These are phyloP conservation scores for Dunaliella salina DNA, from an alignment of 163 green algal genomes.

Conservation along the genomic window DNA sequence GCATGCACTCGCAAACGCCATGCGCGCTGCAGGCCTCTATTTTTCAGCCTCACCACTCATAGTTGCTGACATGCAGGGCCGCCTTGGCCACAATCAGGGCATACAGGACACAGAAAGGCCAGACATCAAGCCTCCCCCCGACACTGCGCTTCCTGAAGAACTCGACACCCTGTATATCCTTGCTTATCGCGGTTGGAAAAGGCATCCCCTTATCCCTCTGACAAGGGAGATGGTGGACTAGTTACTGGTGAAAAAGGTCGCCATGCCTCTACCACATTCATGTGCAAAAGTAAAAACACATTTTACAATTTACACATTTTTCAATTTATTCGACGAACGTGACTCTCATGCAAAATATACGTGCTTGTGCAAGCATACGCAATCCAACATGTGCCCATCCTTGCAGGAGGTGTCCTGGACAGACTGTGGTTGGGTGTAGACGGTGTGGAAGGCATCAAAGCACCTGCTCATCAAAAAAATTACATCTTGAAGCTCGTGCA, in stretches of 20 bases:
- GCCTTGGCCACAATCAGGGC: conserved; percentile 19
- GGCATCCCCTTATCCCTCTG: not conserved
- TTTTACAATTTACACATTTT: no score
- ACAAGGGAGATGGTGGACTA: not conserved
- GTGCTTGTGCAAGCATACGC: no score
- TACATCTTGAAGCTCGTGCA: no score
- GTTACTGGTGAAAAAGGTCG: not conserved
- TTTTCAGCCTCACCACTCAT: conserved; percentile 20
- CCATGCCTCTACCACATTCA: not conserved
- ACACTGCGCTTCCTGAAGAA: not conserved
- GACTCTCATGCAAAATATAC: no score
- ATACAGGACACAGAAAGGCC: conserved; percentile 56
- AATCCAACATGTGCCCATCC: no score
- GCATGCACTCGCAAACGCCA: not conserved
- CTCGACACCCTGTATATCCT: not conserved
- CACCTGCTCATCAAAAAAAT: no score
- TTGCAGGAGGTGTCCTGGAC: no score
- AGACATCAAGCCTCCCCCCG: conserved; percentile 30
- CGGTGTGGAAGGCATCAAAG: no score
- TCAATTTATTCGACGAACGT: no score
- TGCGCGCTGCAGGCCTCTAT: not conserved
- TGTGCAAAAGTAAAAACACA: no score
- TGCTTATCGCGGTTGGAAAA: not conserved
- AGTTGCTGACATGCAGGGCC: conserved; percentile 25
- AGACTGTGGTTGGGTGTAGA: no score